A percentile compares a stretch with the other conserved stretches of the same genome.
These are phyloP conservation scores for Tulasnella sp. DNA, from an alignment of 768 basidiomycete genomes.

Conservation along the genomic window DNA sequence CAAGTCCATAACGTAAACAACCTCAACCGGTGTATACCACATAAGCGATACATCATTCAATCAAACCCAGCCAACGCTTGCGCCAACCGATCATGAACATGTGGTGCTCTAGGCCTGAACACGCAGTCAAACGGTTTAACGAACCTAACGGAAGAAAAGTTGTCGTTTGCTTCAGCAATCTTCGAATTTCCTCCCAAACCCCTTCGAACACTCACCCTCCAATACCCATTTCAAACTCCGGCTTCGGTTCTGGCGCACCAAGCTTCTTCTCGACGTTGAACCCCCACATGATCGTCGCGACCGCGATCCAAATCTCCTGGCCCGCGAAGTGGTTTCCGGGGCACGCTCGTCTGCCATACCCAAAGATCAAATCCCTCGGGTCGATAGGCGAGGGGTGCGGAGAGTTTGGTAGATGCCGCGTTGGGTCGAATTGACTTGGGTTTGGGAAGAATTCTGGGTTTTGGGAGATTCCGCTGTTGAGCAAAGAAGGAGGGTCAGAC, in stretches of 20 bases:
- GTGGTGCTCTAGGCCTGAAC: not conserved
- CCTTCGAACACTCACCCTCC: not conserved
- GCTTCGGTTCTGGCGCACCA: not conserved
- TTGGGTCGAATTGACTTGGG: not conserved
- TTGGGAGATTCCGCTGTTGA: not conserved
- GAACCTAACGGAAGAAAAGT: not conserved
- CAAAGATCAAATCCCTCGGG: not conserved
- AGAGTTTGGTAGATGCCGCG: not conserved
- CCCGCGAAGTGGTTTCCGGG: not conserved
- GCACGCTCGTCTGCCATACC: constrained; percentile 8
- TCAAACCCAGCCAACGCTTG: not conserved
- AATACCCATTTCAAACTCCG: not conserved
- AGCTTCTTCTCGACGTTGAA: not conserved
- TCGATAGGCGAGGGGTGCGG: not conserved
- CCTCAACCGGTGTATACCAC: too few species aligned
- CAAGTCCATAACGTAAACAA: too few species aligned
- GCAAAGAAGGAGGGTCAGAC: not conserved
- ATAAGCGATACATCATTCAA: not conserved
- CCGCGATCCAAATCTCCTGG: not conserved
- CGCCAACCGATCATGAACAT: not conserved
- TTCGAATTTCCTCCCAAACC: too few species aligned
- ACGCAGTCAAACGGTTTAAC: not conserved
- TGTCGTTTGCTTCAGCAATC: not conserved
- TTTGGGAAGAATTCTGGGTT: not conserved
- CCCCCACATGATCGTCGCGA: not conserved